A percentile compares a stretch with the other conserved stretches of the same genome.
Evolutionary conservation across 208 protist genomes (phyloP).

Genomic region (Pavlovales sp.): DNA sequence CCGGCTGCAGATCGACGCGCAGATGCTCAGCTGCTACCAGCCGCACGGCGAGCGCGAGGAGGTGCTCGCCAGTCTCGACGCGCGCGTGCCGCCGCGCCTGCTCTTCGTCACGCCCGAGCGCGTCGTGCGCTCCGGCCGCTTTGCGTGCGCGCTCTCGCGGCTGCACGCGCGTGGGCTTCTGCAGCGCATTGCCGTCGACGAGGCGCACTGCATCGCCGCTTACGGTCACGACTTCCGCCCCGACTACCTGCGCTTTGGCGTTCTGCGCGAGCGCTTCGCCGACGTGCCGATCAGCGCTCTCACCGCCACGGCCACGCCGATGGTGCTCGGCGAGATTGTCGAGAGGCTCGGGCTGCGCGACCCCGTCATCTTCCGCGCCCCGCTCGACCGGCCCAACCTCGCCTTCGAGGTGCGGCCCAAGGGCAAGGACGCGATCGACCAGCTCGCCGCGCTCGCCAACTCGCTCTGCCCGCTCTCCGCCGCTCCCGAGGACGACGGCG

Average conservation of each 20-base stretch:
- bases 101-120: slow-evolving; percentile 36
- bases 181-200: slow-evolving; percentile 51
- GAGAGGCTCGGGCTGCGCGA: background rate
- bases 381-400: slow-evolving; percentile 19
- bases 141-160: background rate
- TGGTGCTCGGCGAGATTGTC: slow-evolving; percentile 16
- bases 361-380: background rate
- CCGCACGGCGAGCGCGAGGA: background rate
- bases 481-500: background rate
- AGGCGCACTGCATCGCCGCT: slow-evolving; percentile 57
- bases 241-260: slow-evolving; percentile 48
- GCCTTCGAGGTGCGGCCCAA: background rate
- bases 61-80: background rate
- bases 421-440: background rate
- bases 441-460: background rate
- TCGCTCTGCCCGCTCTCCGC: background rate
- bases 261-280: slow-evolving; percentile 53
- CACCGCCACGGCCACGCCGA: slow-evolving; percentile 65
- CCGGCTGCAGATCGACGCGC: background rate
- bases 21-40: background rate
- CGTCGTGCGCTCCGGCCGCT: background rate
- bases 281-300: slow-evolving; percentile 61
- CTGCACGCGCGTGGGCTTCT: background rate
- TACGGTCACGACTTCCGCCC: slow-evolving; percentile 61
- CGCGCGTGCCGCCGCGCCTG: background rate